Conservation (phyloP, 2,329 filamentous ascomycete species). For the Fusarium sp. region DNA sequence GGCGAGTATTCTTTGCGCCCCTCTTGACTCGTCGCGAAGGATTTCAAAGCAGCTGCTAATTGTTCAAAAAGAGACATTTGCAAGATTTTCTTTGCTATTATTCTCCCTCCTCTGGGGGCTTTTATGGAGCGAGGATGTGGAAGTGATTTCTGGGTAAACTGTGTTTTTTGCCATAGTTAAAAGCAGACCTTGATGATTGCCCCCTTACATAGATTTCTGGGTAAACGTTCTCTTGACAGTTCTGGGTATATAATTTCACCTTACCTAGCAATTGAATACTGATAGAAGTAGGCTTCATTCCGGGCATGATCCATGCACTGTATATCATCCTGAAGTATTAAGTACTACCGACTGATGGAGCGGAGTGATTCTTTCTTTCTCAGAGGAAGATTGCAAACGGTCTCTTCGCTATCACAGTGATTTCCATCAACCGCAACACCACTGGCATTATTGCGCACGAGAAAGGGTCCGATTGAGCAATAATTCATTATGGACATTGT, state of each 20-base stretch:
- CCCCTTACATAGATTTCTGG: no score
- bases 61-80: neutral
- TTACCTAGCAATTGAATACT: neutral
- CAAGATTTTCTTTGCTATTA: neutral
- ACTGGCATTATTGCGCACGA: no score
- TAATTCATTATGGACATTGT: no score
- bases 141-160: conserved; percentile 2
- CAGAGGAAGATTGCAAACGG: no score
- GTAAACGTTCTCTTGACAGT: neutral
- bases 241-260: neutral
- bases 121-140: conserved; percentile 5
- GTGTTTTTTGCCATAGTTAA: no score
- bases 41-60: neutral
- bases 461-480: no score
- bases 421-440: no score
- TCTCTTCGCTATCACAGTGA: no score
- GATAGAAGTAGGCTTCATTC: neutral
- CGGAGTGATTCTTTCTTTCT: no score
- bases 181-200: no score
- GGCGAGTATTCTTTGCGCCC: no score
- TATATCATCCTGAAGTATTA: conserved; percentile 5
- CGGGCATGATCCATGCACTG: neutral
- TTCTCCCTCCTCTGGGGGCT: neutral
- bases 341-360: neutral
- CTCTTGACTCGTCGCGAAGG: no score